These are phyloP conservation scores for Albizia julibrissin DNA, from an alignment of 306 rosid genomes.

Conservation along the genomic window DNA sequence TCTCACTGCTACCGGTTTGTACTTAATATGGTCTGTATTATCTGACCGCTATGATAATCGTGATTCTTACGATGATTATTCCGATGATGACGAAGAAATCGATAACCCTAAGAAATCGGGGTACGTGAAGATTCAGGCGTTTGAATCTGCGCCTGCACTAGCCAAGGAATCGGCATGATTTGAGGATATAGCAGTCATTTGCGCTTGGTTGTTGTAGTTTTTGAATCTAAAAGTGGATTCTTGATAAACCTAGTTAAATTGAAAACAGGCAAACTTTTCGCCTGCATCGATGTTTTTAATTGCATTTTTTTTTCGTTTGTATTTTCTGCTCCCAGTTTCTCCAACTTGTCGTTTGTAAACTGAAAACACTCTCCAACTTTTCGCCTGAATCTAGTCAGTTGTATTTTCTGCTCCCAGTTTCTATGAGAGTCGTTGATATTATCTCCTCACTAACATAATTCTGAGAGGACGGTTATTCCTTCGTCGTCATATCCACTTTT, in stretches of 20 bases:
- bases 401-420: slow-evolving; percentile 23
- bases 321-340: slow-evolving; percentile 16
- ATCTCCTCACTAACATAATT: background rate
- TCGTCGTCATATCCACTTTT: background rate
- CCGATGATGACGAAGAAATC: slow-evolving; percentile 34
- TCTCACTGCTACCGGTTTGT: slow-evolving; percentile 86
- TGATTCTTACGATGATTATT: slow-evolving; percentile 32
- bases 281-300: slow-evolving; percentile 24
- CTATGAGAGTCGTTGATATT: background rate
- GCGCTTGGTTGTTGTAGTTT: slow-evolving; percentile 16
- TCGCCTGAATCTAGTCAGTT: background rate
- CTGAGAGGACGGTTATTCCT: background rate
- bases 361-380: too few relatives aligned
- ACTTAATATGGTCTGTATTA: slow-evolving; percentile 75
- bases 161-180: slow-evolving; percentile 41
- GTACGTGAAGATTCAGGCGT: slow-evolving; percentile 62
- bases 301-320: slow-evolving; percentile 30
- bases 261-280: slow-evolving; percentile 29
- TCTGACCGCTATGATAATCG: slow-evolving; percentile 43
- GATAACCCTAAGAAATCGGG: slow-evolving; percentile 68
- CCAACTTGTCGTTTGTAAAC: too few relatives aligned
- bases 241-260: slow-evolving; percentile 38
- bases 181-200: background rate
- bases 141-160: slow-evolving; percentile 35
- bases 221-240: slow-evolving; percentile 27